phyloP scores from a whole-genome alignment of 176 grass and related monocot genomes.

The Bothriochloa decipiens region DNA sequence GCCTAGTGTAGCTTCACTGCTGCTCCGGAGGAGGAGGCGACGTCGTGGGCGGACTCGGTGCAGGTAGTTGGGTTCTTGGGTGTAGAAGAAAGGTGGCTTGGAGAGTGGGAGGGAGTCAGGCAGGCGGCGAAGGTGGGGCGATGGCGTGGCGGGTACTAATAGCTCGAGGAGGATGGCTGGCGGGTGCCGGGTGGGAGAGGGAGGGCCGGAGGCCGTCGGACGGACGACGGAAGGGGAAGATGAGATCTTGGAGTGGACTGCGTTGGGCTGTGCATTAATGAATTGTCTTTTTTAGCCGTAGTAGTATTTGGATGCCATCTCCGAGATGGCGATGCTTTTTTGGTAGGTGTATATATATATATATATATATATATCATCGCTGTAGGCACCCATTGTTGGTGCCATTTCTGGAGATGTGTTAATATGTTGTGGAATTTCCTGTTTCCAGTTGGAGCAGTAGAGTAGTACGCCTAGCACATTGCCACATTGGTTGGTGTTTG shows the following conservation, averaged over 20 bases:
- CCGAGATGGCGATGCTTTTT: slow-evolving; percentile 11
- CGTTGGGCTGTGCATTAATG: slow-evolving; percentile 27
- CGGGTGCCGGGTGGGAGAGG: slow-evolving; percentile 8
- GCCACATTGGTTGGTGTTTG: slow-evolving; percentile 4
- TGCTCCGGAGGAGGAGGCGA: neutral
- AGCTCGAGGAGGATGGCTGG: slow-evolving; percentile 18
- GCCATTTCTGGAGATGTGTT: neutral
- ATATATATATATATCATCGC: neutral
- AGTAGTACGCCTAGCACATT: neutral
- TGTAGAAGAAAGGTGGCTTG: neutral
- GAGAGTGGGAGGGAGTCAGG: neutral
- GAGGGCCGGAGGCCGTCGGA: no score
- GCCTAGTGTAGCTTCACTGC: neutral
- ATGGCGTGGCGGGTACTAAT: slow-evolving; percentile 49
- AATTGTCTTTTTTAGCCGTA: neutral
- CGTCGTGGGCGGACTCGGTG: neutral
- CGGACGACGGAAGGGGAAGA: neutral
- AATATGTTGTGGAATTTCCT: neutral
- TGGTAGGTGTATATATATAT: no score
- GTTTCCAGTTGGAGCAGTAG: neutral
- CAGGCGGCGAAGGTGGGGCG: neutral
- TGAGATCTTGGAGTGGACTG: slow-evolving; percentile 48
- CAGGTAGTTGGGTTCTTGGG: neutral
- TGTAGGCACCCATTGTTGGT: neutral
- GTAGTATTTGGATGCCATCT: neutral